Evolutionary conservation across 495 filamentous ascomycete species (phyloP), one percentile per base, ranked within the genome.

Genomic region (Aspergillus nidulans): DNA sequence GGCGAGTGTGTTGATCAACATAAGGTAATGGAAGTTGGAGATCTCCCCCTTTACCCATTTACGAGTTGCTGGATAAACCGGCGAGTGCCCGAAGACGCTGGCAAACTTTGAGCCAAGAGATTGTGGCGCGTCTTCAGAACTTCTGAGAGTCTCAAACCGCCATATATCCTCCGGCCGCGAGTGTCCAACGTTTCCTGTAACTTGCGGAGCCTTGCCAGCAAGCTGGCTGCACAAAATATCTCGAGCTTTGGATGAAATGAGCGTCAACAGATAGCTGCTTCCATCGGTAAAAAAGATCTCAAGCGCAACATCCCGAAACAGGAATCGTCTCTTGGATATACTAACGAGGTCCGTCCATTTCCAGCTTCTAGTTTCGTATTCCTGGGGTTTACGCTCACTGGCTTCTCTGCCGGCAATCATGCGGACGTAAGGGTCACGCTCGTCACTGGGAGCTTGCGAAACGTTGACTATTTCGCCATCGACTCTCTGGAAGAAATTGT

Each of bases 281-380:
- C 94, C 94, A 72, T 98, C 95, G 0, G 90, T 87, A 66, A 98
- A 98, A 75, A 98, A 98, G 2, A 97, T 79, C 65, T 98, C 94
- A 25, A 97, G 83, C 0, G 89, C 91, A 34, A 97, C 94, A 66
- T 97, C 94, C 21, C 94, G 87, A 69, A 96, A 96, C 1, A 98
- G 75, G 70, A 97, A 98, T 21, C 92, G 85, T 13, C 94, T 82
- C 69, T 97, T 97, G 13, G 92, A 97, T n/a, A 97, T 87, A 70
- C 92, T 97, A 58, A 96, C 86, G 48, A 97, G 80, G 64, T 97
- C 94, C 20, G 85, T 83, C 90, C 92, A 97, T 55, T 85, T 88
- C 95, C 94, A 98, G 68, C 86, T 88, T 58, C 92, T 78, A 7
- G 89, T 88, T 59, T 90, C 88, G 61, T 92, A 87, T 45, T 94